Conservation (phyloP, 768 basidiomycete genomes). For the Trametes cinnabarina region DNA sequence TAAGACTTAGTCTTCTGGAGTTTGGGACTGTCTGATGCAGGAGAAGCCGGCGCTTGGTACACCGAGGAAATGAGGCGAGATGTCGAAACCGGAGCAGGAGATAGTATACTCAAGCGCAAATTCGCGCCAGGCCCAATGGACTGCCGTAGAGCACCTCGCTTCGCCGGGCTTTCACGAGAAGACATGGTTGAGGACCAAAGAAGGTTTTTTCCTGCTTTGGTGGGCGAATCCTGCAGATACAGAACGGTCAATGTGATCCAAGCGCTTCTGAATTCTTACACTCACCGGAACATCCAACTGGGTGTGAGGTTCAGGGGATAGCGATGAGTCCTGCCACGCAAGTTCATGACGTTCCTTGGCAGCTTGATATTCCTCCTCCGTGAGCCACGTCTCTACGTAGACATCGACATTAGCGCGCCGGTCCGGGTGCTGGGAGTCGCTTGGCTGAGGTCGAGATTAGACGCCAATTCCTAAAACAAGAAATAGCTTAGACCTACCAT, state of each 20-base stretch:
- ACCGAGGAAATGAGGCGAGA: conserved; percentile 43
- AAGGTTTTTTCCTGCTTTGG: conserved; percentile 59
- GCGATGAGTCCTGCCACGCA: conserved; percentile 63
- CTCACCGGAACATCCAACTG: conserved; percentile 36
- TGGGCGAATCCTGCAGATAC: conserved; percentile 32
- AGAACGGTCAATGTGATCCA: background rate
- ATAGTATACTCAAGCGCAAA: conserved; percentile 52
- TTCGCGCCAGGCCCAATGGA: conserved; percentile 42
- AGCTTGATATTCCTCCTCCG: conserved; percentile 66
- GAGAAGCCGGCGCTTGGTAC: conserved; percentile 24
- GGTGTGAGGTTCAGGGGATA: conserved; percentile 42
- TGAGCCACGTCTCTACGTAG: conserved; percentile 77
- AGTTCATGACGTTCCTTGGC: conserved; percentile 60
- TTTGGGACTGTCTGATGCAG: conserved; percentile 52
- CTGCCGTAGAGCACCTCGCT: conserved; percentile 42
- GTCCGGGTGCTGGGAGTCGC: conserved; percentile 78
- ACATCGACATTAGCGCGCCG: conserved; percentile 64
- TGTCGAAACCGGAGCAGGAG: conserved; percentile 23
- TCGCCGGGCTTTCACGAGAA: conserved; percentile 30
- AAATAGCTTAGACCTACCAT: conserved; percentile 52
- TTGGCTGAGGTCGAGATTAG: conserved; percentile 45
- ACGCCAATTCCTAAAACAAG: background rate
- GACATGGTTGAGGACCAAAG: conserved; percentile 64
- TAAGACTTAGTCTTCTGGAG: conserved; percentile 44
- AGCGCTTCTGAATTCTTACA: background rate